Conservation (phyloP, 2,329 filamentous ascomycete genomes). For the Polychaeton citri region DNA sequence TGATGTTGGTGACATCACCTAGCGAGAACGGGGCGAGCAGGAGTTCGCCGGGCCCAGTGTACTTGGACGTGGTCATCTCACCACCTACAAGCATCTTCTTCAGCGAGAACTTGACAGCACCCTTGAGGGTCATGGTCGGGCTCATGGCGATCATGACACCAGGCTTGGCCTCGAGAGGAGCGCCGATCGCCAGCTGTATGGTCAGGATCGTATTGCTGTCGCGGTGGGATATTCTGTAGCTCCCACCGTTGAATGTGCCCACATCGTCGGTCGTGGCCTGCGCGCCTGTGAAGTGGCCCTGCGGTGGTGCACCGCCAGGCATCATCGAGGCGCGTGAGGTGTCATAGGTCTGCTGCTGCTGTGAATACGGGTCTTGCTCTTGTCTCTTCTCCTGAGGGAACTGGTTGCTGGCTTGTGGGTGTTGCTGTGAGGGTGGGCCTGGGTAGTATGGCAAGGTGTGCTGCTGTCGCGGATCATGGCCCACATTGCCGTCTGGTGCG, state of each 20-base stretch:
- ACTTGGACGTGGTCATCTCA: conserved; percentile 66
- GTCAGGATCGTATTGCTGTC: conserved; percentile 85
- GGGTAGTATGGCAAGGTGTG: conserved; percentile 21
- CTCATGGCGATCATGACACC: conserved; percentile 94
- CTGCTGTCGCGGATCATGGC: conserved; percentile 8
- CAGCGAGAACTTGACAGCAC: conserved; percentile 69
- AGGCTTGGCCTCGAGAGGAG: conserved; percentile 67
- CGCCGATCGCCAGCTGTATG: conserved; percentile 77
- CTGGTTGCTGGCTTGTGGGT: conserved; percentile 8
- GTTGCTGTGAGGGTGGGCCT: conserved; percentile 19
- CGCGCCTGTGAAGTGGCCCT: conserved; percentile 51
- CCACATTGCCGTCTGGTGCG: conserved; percentile 15
- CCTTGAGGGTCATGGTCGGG: conserved; percentile 70
- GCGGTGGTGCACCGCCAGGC: conserved; percentile 27
- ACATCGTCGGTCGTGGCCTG: conserved; percentile 61
- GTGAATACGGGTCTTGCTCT: conserved; percentile 13
- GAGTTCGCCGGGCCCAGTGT: conserved; percentile 81
- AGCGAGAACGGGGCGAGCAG: conserved; percentile 67
- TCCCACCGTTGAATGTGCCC: conserved; percentile 94
- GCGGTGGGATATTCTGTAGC: conserved; percentile 82
- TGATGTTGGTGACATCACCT: conserved; percentile 74
- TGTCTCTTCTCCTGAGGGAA: conserved; percentile 19
- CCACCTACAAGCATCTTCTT: conserved; percentile 82
- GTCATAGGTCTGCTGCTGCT: conserved; percentile 13
- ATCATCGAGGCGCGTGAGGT: conserved; percentile 17